A percentile compares a stretch with the other conserved stretches of the same genome.
phyloP scores from a whole-genome alignment of 148 eudicot species.

The Rhododendron ovatum region DNA sequence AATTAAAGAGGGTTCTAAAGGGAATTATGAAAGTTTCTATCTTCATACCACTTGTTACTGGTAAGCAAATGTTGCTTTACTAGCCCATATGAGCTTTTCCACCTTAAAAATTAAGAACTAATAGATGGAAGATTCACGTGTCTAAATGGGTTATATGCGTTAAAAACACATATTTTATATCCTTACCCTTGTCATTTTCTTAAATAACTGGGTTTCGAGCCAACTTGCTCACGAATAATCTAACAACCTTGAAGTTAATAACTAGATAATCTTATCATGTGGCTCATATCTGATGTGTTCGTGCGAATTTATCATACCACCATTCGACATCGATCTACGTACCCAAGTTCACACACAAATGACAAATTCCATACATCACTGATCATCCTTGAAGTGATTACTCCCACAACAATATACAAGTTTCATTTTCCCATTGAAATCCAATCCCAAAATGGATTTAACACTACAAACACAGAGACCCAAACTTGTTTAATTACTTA shows the following conservation, averaged over 20 bases:
- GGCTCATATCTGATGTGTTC: no score
- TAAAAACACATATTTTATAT: neutral
- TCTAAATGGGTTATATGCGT: neutral
- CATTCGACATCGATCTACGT: neutral
- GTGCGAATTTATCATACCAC: neutral
- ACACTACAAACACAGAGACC: neutral
- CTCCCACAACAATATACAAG: constrained; percentile 11
- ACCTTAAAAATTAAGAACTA: neutral
- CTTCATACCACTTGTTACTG: no score
- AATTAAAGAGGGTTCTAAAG: no score
- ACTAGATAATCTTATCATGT: no score
- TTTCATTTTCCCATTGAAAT: constrained; percentile 9
- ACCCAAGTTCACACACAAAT: neutral
- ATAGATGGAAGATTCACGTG: neutral
- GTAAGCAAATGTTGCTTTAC: neutral
- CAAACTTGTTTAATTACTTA: constrained; percentile 32
- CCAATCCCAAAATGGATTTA: neutral
- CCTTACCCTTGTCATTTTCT: neutral
- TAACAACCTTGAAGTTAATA: no score
- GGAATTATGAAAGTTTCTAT: no score
- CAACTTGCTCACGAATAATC: no score
- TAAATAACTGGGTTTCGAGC: no score
- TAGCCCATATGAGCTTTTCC: neutral
- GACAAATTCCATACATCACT: constrained; percentile 6
- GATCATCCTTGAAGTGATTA: constrained; percentile 13